Conservation (phyloP, 2,329 filamentous ascomycete genomes). For the Nemania sp. region DNA sequence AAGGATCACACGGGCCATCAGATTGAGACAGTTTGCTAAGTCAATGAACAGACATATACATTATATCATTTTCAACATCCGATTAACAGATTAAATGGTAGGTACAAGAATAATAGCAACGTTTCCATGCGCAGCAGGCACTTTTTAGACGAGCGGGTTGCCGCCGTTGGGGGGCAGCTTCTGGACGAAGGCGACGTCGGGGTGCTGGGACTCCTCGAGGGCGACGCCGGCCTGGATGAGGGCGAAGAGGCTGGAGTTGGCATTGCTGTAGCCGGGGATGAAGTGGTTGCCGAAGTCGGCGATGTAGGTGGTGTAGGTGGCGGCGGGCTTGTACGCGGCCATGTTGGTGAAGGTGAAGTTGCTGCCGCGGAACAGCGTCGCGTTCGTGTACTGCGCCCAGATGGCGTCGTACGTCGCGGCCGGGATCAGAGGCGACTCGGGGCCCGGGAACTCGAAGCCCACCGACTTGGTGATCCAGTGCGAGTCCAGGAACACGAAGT, state of each 20-base stretch:
- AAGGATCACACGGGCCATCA: not conserved
- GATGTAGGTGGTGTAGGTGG: constrained; percentile 21
- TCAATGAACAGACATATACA: constrained; percentile 1
- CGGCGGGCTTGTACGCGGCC: constrained; percentile 20
- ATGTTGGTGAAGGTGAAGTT: constrained; percentile 26
- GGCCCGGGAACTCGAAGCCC: constrained; percentile 21
- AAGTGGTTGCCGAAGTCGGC: constrained; percentile 13
- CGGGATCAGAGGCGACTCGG: constrained; percentile 15
- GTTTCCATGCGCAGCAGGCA: not conserved
- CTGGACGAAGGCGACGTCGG: constrained; percentile 22
- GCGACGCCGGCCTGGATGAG: constrained; percentile 17
- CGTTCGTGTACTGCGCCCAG: constrained; percentile 19
- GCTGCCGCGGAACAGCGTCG: constrained; percentile 22
- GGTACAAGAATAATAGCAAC: constrained; percentile 1
- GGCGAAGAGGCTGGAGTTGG: not conserved
- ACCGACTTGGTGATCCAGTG: constrained; percentile 20
- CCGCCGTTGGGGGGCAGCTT: constrained; percentile 15
- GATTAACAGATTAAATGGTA: not conserved
- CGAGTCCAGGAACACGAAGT: constrained; percentile 20
- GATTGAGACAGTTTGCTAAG: not conserved
- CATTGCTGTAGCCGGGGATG: constrained; percentile 19
- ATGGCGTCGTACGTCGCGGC: constrained; percentile 19
- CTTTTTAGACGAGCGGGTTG: constrained; percentile 19
- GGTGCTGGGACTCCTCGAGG: constrained; percentile 9
- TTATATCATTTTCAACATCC: not conserved